Conservation (phyloP, 331 rosid genomes). For the Erythrophleum ivorense region DNA sequence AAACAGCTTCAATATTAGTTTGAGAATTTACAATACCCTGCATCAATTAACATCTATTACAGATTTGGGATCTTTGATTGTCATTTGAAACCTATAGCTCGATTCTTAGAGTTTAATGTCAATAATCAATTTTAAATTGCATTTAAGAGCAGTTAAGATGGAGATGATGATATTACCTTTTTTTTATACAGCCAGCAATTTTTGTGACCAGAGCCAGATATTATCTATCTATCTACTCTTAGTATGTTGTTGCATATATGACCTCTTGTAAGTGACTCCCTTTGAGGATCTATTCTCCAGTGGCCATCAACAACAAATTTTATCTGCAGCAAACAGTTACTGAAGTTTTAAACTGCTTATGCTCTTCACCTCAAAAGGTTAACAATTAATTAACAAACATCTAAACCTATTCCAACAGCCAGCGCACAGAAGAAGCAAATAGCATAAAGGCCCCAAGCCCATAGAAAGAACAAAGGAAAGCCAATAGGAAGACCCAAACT, state of each 20-base stretch:
- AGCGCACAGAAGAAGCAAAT: background rate
- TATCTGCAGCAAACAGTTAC: constrained; percentile 58
- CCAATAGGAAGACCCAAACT: background rate
- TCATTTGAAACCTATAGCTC: constrained; percentile 19
- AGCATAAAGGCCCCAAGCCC: background rate
- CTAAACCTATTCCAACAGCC: constrained; percentile 3
- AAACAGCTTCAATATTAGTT: background rate
- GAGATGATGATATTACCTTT: constrained; percentile 44
- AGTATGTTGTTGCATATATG: constrained; percentile 80
- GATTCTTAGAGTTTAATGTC: constrained; percentile 1
- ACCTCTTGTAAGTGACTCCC: constrained; percentile 66
- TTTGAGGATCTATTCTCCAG: constrained; percentile 78
- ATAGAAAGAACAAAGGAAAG: background rate
- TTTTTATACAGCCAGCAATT: constrained; percentile 34
- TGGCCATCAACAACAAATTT: constrained; percentile 91
- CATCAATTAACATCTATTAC: background rate
- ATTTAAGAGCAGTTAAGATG: constrained; percentile 8
- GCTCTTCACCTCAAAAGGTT: constrained; percentile 26
- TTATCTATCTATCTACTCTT: constrained; percentile 58
- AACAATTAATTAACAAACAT: constrained; percentile 25
- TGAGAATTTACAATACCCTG: background rate
- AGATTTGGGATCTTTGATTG: constrained; percentile 23
- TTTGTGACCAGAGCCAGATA: constrained; percentile 31
- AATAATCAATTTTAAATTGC: background rate
- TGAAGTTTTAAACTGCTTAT: constrained; percentile 8